Base-by-base conservation (phyloP, 768 basidiomycete genomes). In the Pseudohyphozyma bogoriensis region DNA sequence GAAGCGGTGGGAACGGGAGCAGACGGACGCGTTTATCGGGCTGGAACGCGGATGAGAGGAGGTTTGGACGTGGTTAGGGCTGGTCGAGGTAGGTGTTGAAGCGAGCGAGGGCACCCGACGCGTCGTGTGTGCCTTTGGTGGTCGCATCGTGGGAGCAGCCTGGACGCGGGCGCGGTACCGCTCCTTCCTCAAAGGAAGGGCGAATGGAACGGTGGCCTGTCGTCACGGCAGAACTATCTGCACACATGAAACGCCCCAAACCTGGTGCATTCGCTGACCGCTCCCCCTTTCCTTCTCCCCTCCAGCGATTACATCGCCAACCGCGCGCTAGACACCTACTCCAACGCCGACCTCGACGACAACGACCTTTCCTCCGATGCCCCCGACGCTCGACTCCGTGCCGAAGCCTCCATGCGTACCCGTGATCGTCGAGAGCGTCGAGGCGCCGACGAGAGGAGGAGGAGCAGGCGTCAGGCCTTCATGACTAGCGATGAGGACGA, bases 391-490 rank as follows among this genome's bases (percentile, higher is more conserved):
- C 82, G 91, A 64, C 83, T 86, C 39, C 84, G 81, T 4, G 95
- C 89, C 33, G 95, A 99, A 74, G 77, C 79, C 31, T 82, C 81
- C 68, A 93, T 97, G 92, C 83, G 82, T 37, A 81, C 85, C 64
- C 83, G 95, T 42, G 93, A 97, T 78, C 82, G 86, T 16, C 73
- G 80, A 24, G 85, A 84, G 65, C 80, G 81, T 12, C 77, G 79
- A 20, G 85, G 87, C 42, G 79, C 80, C 56, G 79, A 80, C 22
- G 61, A 86, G 28, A 77, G 78, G 52, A 82, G 86, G 29, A 79
- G 83, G 54, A 79, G 92, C 55, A 84, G 81, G 67, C 83, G 87
- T n/a, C 95, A 90, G 16, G 84, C 84, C 11, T 96, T 97, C 73
- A 73, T 99, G 54, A 85, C 85, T 51, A 86, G 82, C 59, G 87